These are phyloP conservation scores for Ilyonectria destructans DNA, from an alignment of 2,329 filamentous ascomycete species.

Conservation along the genomic window DNA sequence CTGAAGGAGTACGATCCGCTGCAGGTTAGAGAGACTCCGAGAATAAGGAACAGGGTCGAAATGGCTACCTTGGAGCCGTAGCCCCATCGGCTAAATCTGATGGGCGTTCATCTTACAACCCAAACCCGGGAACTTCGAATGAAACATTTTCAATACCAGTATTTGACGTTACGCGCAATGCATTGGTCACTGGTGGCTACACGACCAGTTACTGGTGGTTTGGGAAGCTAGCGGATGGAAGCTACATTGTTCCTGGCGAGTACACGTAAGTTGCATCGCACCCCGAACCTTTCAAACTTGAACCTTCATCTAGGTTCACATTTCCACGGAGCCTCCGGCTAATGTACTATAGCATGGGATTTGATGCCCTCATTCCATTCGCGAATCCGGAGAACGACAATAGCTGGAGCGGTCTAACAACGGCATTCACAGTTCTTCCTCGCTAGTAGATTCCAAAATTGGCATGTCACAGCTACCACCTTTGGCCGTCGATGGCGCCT, in stretches of 20 bases:
- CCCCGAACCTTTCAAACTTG: neutral
- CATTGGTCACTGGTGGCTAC: constrained; percentile 1
- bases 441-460: neutral
- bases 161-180: neutral
- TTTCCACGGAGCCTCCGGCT: neutral
- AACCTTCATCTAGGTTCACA: neutral
- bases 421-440: neutral
- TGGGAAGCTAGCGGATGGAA: constrained; percentile 27
- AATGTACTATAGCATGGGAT: neutral
- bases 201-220: constrained; percentile 17
- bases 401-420: neutral
- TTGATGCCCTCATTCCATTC: neutral
- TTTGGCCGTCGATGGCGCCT: neutral
- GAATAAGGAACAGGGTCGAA: neutral
- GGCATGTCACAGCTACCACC: too few relatives aligned
- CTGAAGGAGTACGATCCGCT: constrained; percentile 35
- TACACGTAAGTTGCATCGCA: constrained; percentile 7
- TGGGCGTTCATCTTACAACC: neutral
- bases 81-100: constrained; percentile 32
- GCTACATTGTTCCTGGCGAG: constrained; percentile 10
- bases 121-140: neutral
- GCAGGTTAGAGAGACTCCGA: constrained; percentile 50
- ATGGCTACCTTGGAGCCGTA: constrained; percentile 51
- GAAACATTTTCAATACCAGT: neutral
- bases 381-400: neutral